Base-by-base conservation (phyloP, 768 basidiomycete species). In the Lanmaoa pseudosensibilis region DNA sequence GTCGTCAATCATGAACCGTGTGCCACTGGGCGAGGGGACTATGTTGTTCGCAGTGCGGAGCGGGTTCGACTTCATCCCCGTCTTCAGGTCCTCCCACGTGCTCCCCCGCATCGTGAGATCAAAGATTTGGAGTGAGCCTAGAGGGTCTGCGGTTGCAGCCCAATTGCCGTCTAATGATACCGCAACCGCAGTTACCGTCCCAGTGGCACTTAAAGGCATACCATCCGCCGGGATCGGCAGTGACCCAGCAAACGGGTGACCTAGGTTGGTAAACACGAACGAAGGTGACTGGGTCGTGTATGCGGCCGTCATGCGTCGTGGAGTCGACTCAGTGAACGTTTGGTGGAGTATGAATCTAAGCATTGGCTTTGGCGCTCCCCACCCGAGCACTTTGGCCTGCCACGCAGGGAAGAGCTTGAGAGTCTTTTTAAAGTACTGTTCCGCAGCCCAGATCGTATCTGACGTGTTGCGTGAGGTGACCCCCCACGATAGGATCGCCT, bases 81-180 rank as follows among this genome's bases (percentile, higher is more conserved):
- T 16, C 34, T 8, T 44, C 0, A 33, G 0, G 0, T 54, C 44
- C 4, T 59, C 57, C 61, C 62, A 63, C 9, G 49, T 47, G n/a
- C 1, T 36, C 23, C 16, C 12, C 15, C 21, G 16, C 1, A 48
- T 4, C 3, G 25, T 44, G 18, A 58, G 61, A 16, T 62, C 57
- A 3, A 55, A 9, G 21, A 63, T 55, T 16, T 62, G 18, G 23
- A 63, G 39, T 7, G 47, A 43, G 3, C 57, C 61, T 16, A 21
- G 16, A 23, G 15, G 9, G 19, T 44, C 39, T n/a, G 50, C 50
- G 2, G 59, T 59, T 34, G 57, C 69, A 18, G 63, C 44, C 55
- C 57, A 56, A 37, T 32, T 38, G 1, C 69, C 65, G 51, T 70
- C 60, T 0, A 49, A 33, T 3, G 69, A 69, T n/a, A 70, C 48